Conservation (phyloP, 2,329 filamentous ascomycete species). For the Aspergillus transmontanensis region DNA sequence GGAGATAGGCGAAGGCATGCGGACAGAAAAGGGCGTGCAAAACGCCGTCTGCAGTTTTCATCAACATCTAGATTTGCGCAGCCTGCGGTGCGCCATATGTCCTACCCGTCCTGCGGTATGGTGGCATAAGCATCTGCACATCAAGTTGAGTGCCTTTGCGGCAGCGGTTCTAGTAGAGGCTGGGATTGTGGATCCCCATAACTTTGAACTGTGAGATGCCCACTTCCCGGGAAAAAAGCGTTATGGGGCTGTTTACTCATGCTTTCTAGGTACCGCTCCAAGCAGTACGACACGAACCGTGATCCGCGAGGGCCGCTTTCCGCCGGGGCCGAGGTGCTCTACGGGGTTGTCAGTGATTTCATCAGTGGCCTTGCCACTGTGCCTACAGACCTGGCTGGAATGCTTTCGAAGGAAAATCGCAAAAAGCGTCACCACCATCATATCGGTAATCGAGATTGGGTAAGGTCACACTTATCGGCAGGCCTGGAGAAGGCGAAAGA, state of each 20-base stretch:
- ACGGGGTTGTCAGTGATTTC: slow-evolving; percentile 81
- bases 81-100: slow-evolving; percentile 69
- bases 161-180: slow-evolving; percentile 68
- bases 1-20: slow-evolving; percentile 65
- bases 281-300: slow-evolving; percentile 75
- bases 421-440: slow-evolving; percentile 4
- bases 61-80: slow-evolving; percentile 66
- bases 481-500: not conserved
- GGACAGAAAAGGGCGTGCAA: slow-evolving; percentile 65
- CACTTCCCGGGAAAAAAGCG: slow-evolving; percentile 16
- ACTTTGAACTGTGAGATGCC: slow-evolving; percentile 68
- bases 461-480: not conserved
- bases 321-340: slow-evolving; percentile 72
- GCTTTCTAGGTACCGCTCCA: slow-evolving; percentile 49
- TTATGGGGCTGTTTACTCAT: not conserved
- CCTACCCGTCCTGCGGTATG: slow-evolving; percentile 73
- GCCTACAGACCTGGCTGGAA: slow-evolving; percentile 52
- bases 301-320: slow-evolving; percentile 79
- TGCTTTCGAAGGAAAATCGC: slow-evolving; percentile 4
- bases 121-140: slow-evolving; percentile 69
- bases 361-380: slow-evolving; percentile 80
- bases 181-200: slow-evolving; percentile 66
- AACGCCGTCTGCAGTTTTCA: slow-evolving; percentile 70
- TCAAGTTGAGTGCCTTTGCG: slow-evolving; percentile 71
- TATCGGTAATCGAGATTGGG: slow-evolving; percentile 1